phyloP scores from a whole-genome alignment of 768 basidiomycete species.

The Tubosaeta sp. region DNA sequence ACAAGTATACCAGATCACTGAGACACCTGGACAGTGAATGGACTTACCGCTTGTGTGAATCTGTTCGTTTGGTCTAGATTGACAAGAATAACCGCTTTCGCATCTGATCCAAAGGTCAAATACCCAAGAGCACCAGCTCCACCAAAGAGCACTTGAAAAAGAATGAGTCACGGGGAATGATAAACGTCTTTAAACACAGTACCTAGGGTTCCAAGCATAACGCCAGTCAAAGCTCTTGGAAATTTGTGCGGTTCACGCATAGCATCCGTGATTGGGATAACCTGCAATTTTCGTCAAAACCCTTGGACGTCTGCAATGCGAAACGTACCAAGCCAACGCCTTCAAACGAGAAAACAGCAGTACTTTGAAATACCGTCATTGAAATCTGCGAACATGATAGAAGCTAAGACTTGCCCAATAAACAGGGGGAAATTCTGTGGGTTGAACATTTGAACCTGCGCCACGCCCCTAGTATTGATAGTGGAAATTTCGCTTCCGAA shows the following conservation, averaged over 20 bases:
- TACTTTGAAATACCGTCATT: conserved; percentile 42
- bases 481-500: conserved; percentile 79
- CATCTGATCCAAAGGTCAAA: conserved; percentile 77
- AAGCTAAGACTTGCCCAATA: conserved; percentile 62
- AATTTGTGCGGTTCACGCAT: conserved; percentile 96
- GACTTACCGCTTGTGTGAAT: conserved; percentile 80
- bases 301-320: neutral
- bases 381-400: neutral
- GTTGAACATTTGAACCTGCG: conserved; percentile 85
- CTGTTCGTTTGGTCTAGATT: conserved; percentile 82
- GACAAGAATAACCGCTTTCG: conserved; percentile 92
- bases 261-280: conserved; percentile 95
- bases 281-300: conserved; percentile 32
- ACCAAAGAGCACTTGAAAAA: conserved; percentile 66
- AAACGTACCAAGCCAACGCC: conserved; percentile 82
- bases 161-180: conserved; percentile 4
- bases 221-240: conserved; percentile 79
- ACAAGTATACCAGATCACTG: neutral
- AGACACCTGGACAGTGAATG: conserved; percentile 15
- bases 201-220: conserved; percentile 85
- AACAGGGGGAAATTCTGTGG: conserved; percentile 84
- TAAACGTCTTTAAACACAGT: conserved; percentile 18
- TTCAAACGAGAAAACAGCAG: conserved; percentile 98
- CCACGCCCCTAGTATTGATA: conserved; percentile 64
- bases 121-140: conserved; percentile 87